Conservation (phyloP, 768 basidiomycete species). For the Crepidotus variabilis region DNA sequence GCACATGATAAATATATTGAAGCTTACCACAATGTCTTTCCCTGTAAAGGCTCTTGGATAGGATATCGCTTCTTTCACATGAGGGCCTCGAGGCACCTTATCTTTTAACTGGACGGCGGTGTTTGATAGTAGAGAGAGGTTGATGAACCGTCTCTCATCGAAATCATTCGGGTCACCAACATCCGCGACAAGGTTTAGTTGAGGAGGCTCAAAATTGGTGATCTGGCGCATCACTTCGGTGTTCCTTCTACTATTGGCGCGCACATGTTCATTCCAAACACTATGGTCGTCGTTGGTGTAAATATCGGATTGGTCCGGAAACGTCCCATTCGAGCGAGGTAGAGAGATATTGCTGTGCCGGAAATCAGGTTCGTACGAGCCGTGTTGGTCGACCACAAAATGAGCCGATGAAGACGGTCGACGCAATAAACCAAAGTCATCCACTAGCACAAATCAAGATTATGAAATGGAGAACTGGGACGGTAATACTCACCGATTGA, state of each 20-base stretch:
- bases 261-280: background rate
- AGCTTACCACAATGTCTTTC: slow-evolving; percentile 52
- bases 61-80: slow-evolving; percentile 93
- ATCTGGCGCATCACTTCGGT: slow-evolving; percentile 26
- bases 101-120: slow-evolving; percentile 86
- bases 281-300: background rate
- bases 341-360: background rate
- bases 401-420: slow-evolving; percentile 4
- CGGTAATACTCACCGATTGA: background rate
- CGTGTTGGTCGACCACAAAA: background rate
- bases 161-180: slow-evolving; percentile 55
- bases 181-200: slow-evolving; percentile 38
- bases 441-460: slow-evolving; percentile 3
- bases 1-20: background rate
- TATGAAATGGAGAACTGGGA: slow-evolving; percentile 6
- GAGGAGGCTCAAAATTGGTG: slow-evolving; percentile 27
- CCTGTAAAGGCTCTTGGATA: slow-evolving; percentile 92
- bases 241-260: slow-evolving; percentile 12
- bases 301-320: background rate
- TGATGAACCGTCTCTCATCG: slow-evolving; percentile 78
- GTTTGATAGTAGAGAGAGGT: slow-evolving; percentile 82
- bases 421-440: slow-evolving; percentile 1
- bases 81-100: slow-evolving; percentile 81
- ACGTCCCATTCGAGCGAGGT: background rate
- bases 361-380: background rate